Percentiles rank a stretch among this genome's conserved stretches.
Conservation (phyloP, 2,329 filamentous ascomycete genomes). For the Cordyceps cicadae region DNA sequence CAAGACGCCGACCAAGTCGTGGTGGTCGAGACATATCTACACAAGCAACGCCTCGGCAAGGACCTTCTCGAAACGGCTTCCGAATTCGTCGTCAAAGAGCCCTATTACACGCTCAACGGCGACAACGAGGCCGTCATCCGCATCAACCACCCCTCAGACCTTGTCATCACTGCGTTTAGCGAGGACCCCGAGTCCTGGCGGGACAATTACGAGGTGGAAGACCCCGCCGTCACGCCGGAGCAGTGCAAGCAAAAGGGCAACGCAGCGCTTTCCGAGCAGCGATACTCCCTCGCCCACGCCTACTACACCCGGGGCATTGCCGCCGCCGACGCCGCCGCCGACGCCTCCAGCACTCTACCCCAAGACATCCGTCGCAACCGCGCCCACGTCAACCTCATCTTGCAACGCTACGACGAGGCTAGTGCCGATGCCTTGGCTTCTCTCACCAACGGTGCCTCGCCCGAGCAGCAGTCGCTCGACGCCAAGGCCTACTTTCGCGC, state of each 20-base stretch:
- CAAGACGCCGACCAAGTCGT: conserved; percentile 18
- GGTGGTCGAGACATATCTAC: conserved; percentile 24
- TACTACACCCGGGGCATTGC: conserved; percentile 22
- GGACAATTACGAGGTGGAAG: not conserved
- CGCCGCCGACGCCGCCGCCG: conserved; percentile 1
- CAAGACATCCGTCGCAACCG: conserved; percentile 27
- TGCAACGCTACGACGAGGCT: conserved; percentile 25
- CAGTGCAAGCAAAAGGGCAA: conserved; percentile 24
- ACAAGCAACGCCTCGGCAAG: conserved; percentile 24
- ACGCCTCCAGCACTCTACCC: conserved; percentile 13
- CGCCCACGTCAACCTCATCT: conserved; percentile 24
- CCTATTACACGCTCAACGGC: conserved; percentile 36
- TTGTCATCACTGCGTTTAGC: conserved; percentile 15
- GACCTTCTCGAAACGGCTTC: conserved; percentile 27
- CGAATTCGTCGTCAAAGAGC: conserved; percentile 38
- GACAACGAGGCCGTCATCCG: conserved; percentile 33
- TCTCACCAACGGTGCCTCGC: conserved; percentile 15
- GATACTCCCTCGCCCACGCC: conserved; percentile 16
- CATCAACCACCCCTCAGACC: conserved; percentile 25
- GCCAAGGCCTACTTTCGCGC: conserved; percentile 26
- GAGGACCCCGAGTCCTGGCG: conserved; percentile 17
- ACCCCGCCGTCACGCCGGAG: conserved; percentile 13
- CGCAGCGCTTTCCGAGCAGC: conserved; percentile 18
- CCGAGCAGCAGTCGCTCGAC: conserved; percentile 18
- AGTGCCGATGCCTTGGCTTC: conserved; percentile 23